Base-by-base conservation (phyloP, 345 rosid genomes). In the Eucalyptus cladocalyx region DNA sequence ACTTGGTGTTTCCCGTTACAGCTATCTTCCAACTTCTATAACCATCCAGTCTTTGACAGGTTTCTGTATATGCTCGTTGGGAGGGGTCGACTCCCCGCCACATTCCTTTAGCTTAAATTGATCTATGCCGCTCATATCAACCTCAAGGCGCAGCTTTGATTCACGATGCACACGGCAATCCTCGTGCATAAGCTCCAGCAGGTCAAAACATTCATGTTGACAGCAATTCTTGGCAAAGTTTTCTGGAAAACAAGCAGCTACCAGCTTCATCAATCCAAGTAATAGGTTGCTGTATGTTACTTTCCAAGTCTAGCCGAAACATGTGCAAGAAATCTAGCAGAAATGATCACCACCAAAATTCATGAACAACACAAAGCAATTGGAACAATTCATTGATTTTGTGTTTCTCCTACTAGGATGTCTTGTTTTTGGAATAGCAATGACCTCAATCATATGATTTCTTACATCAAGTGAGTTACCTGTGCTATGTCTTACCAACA, bases 201-300 rank as follows among this genome's bases (percentile, higher is more conserved):
- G 93, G 47, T 90, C 90, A 40, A 40, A 89, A 90, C 86, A 88
- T 42, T 92, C 92, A 91, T 86, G 89, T 50, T 89, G 89, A 60
- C 94, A 94, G 88, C 91, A 92, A 15, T 88, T 94, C 48, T 72
- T 91, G 51, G 86, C 34, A 87, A 92, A 93, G 60, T 90, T 89
- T 90, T 97, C 99, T 2, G 98, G 99, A 89, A 98, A 98, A 98
- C 24, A 56, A 24, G 90, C 99, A 96, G 65, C 90, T 87, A 65
- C 94, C 97, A 53, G 92, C 94, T 87, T 94, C 93, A 89, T 98
- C 99, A 92, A 98, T 98, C 99, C 99, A 98, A 85, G 99, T 98
- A 90, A 98, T 92, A 1, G 97, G 94, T 80, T 93, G 93, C 80
- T 93, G 94, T 8, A 67, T 60, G 62, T 97, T 96, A 32, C 96